phyloP scores from a whole-genome alignment of 371 early-diverging fungal genomes.

The Mortierella sp. region DNA sequence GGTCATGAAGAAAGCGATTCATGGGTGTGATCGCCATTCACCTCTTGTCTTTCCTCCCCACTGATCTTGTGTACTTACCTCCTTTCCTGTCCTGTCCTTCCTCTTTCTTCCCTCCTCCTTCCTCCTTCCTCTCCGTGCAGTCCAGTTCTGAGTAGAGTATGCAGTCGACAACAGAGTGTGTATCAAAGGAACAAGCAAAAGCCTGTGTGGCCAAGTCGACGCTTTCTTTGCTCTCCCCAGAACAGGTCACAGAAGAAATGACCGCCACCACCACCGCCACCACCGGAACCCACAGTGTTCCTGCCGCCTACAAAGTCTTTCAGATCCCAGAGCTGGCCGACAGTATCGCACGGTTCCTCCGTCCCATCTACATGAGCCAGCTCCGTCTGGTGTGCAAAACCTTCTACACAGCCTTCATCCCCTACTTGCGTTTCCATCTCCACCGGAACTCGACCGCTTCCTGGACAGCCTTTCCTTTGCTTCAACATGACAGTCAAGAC shows the following conservation, averaged over 20 bases:
- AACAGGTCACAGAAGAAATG: too few relatives aligned
- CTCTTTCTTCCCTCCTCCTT: neutral
- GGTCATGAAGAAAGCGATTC: too few relatives aligned
- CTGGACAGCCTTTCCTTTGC: slow-evolving; percentile 32
- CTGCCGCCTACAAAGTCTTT: slow-evolving; percentile 29
- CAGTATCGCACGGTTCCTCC: slow-evolving; percentile 23
- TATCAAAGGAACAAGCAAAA: too few relatives aligned
- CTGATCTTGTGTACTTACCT: neutral
- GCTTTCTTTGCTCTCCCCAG: too few relatives aligned
- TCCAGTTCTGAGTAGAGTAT: too few relatives aligned
- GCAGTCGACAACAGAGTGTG: too few relatives aligned
- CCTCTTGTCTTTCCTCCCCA: too few relatives aligned
- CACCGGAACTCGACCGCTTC: slow-evolving; percentile 32
- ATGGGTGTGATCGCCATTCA: too few relatives aligned
- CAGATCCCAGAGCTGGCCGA: slow-evolving; percentile 41
- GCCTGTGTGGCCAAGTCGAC: too few relatives aligned
- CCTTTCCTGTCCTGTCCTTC: neutral
- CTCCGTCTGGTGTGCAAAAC: slow-evolving; percentile 34
- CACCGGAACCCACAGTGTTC: neutral
- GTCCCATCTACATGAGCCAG: slow-evolving; percentile 31
- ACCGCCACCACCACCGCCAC: too few relatives aligned
- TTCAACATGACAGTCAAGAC: slow-evolving; percentile 1
- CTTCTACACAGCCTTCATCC: slow-evolving; percentile 26
- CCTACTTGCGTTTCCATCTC: slow-evolving; percentile 37
- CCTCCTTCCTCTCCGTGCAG: neutral